Base-by-base conservation (phyloP, 352 stramenopile species). In the Pythium insidiosum region DNA sequence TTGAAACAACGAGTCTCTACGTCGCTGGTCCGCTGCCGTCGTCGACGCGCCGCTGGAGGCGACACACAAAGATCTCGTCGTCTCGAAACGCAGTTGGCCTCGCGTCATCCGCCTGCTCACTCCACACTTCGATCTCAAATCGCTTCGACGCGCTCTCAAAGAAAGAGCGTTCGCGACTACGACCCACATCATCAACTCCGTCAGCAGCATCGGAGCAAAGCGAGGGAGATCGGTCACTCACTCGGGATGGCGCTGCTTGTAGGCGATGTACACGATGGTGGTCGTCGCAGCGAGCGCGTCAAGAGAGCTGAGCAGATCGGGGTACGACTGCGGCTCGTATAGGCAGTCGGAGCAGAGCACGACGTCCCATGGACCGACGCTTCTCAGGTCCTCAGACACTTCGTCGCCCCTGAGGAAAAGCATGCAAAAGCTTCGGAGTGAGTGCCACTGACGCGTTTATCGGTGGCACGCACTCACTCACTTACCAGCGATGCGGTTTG, bases 331-430 rank as follows among this genome's bases (percentile, higher is more conserved):
- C 1, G 62, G 58, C 7, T 89, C 76, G 45, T 89, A 89, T 29
- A 87, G 47, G 18, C 76, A 89, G 44, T 89, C 76, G 12, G 76
- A 85, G 39, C 64, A 74, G 3, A 83, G 33, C 9, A 79, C 43
- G n/a, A 69, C 51, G 9, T 65, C 53, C 4, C 30, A 59, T n/a
- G n/a, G n/a, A n/a, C n/a, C n/a, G n/a, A n/a, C n/a, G n/a, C n/a
- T n/a, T n/a, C n/a, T n/a, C n/a, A n/a, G n/a, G n/a, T n/a, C n/a
- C n/a, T n/a, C n/a, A n/a, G n/a, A n/a, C n/a, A n/a, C n/a, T n/a
- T n/a, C n/a, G n/a, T n/a, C n/a, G 9, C n/a, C 24, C n/a, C 53
- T 9, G 6, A 58, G 30, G n/a, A n/a, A n/a, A n/a, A n/a, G n/a
- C n/a, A n/a, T n/a, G n/a, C n/a, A n/a, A n/a, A n/a, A 23, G 19